These are phyloP conservation scores for Aphanomyces cochlioides DNA, from an alignment of 352 stramenopile species.

Conservation along the genomic window DNA sequence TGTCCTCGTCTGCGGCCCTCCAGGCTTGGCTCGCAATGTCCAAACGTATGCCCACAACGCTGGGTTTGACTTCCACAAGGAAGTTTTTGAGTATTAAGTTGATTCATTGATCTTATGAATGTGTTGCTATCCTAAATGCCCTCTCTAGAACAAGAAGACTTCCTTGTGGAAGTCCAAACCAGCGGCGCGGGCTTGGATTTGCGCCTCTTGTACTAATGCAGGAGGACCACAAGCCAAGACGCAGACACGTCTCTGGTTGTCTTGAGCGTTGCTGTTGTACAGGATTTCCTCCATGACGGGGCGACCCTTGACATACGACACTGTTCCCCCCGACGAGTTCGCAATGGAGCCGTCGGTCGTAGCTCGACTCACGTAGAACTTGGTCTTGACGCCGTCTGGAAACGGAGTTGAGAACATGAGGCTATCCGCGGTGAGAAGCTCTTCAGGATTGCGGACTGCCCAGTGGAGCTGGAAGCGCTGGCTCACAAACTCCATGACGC, in stretches of 20 bases:
- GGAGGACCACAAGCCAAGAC: constrained; percentile 71
- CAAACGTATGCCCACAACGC: constrained; percentile 59
- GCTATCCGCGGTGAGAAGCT: constrained; percentile 70
- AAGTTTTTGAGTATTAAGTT: constrained; percentile 66
- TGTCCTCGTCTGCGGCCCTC: constrained; percentile 68
- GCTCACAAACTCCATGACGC: constrained; percentile 38
- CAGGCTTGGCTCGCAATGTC: constrained; percentile 64
- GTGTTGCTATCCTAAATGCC: neutral
- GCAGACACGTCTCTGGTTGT: constrained; percentile 43
- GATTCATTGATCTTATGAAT: neutral
- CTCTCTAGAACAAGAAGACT: constrained; percentile 57
- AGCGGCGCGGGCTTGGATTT: constrained; percentile 54
- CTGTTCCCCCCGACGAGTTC: constrained; percentile 47
- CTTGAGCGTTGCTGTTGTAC: constrained; percentile 51
- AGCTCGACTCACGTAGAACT: constrained; percentile 53
- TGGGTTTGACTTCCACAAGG: constrained; percentile 79
- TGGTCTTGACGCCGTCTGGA: constrained; percentile 51
- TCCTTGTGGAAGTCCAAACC: constrained; percentile 83
- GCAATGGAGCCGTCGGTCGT: constrained; percentile 42
- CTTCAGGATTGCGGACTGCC: constrained; percentile 52
- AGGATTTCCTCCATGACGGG: constrained; percentile 66
- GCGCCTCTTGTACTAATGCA: constrained; percentile 63
- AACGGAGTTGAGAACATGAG: constrained; percentile 50
- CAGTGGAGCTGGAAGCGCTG: constrained; percentile 43
- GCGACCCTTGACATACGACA: constrained; percentile 50